A percentile compares a stretch with the other conserved stretches of the same genome.
These are phyloP conservation scores for Ophiocordyceps unilateralis DNA, from an alignment of 2,329 filamentous ascomycete species.

Conservation along the genomic window DNA sequence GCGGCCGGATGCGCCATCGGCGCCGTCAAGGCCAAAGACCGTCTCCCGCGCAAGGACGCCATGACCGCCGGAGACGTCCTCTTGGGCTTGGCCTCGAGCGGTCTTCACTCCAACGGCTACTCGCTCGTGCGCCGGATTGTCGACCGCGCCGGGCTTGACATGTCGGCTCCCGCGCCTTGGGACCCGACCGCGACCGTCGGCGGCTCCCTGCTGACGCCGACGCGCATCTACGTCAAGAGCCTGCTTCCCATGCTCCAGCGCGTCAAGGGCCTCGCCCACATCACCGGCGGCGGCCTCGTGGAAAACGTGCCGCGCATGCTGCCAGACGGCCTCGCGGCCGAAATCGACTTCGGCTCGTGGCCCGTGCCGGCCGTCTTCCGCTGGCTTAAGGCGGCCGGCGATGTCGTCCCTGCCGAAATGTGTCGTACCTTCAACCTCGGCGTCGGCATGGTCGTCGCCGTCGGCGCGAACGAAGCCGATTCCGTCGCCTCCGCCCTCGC, in stretches of 20 bases:
- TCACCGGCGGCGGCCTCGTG: constrained; percentile 81
- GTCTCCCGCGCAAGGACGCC: constrained; percentile 56
- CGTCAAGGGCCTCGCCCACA: constrained; percentile 88
- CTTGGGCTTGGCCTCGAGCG: constrained; percentile 68
- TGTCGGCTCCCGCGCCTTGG: constrained; percentile 65
- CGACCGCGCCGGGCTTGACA: constrained; percentile 52
- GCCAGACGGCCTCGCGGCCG: constrained; percentile 57
- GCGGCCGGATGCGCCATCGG: constrained; percentile 82
- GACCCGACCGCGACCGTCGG: constrained; percentile 45
- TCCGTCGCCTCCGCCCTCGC: constrained; percentile 43
- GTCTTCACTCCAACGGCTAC: constrained; percentile 93
- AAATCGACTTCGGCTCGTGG: constrained; percentile 67
- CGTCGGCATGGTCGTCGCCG: constrained; percentile 82
- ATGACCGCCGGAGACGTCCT: constrained; percentile 78
- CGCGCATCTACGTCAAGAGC: constrained; percentile 80
- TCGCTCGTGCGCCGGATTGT: constrained; percentile 89
- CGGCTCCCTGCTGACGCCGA: constrained; percentile 68
- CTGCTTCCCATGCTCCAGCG: constrained; percentile 50
- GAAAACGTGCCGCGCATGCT: constrained; percentile 96
- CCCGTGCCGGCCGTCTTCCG: constrained; percentile 60
- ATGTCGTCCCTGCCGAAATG: constrained; percentile 64
- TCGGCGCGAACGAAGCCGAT: constrained; percentile 45
- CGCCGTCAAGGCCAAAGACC: constrained; percentile 49
- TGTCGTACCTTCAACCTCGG: constrained; percentile 89
- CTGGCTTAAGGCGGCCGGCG: constrained; percentile 65